Percentiles rank a stretch among this genome's conserved stretches.
Conservation (phyloP, 139 green algal species). For the Auxenochlorella protothecoides region DNA sequence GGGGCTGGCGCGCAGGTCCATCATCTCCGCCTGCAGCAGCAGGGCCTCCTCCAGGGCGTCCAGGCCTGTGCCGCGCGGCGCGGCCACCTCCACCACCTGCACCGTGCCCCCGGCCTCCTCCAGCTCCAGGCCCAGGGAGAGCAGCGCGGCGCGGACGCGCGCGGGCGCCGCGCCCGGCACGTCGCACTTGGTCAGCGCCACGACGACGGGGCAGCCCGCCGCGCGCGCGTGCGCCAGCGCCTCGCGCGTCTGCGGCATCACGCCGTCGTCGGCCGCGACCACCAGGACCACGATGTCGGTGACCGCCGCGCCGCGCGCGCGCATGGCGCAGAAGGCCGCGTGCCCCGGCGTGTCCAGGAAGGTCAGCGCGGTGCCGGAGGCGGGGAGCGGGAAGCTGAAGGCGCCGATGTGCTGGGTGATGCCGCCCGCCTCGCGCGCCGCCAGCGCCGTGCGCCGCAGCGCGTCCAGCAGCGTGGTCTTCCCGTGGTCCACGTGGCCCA, state of each 20-base stretch:
- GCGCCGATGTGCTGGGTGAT: conserved; percentile 98
- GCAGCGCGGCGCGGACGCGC: conserved; percentile 58
- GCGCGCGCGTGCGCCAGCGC: conserved; percentile 87
- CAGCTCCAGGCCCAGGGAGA: conserved; percentile 64
- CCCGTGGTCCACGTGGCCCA: conserved; percentile 99
- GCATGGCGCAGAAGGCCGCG: conserved; percentile 96
- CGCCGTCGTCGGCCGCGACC: conserved; percentile 93
- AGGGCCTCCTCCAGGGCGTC: conserved; percentile 74
- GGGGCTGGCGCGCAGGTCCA: conserved; percentile 59
- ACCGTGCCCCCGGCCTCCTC: conserved; percentile 76
- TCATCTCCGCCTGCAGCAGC: conserved; percentile 75
- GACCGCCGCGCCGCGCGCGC: conserved; percentile 75
- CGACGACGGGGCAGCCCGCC: conserved; percentile 79
- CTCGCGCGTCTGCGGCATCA: conserved; percentile 91
- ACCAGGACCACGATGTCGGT: conserved; percentile 97
- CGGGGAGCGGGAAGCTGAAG: conserved; percentile 71
- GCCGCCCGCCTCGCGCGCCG: conserved; percentile 88
- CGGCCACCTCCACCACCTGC: conserved; percentile 58
- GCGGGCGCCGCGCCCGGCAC: conserved; percentile 75
- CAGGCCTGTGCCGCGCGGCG: conserved; percentile 46
- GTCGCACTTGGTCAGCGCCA: conserved; percentile 84
- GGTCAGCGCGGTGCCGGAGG: conserved; percentile 51
- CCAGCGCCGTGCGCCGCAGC: conserved; percentile 79
- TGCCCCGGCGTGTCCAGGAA: conserved; percentile 97
- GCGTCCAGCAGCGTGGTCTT: conserved; percentile 86